Evolutionary conservation across 2,329 filamentous ascomycete genomes (phyloP), one percentile per base, ranked within the genome.

Genomic region (Aspergillus uvarum): DNA sequence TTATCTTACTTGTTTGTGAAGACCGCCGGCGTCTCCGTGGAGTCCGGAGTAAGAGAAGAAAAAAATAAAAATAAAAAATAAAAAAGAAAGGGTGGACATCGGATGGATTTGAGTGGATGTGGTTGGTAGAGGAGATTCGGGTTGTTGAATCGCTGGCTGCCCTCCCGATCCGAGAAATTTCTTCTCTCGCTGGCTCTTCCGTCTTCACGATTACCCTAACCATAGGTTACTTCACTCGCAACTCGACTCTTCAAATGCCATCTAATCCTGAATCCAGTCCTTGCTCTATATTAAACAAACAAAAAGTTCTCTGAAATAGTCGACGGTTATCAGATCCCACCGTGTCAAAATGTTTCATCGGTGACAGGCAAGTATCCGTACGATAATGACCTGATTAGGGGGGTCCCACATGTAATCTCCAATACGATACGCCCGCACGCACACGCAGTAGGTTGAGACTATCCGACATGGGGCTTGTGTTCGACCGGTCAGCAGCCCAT

Each of bases 101-200:
- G 48, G 58, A 59, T 59, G 56, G 47, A 54, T 62, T 62, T 59
- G 42, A 24, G n/a, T 51, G 51, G 22, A 48, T 60, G 54, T 64
- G 62, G 63, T 63, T 63, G 60, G 59, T 54, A 47, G 54, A 57
- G 52, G 32, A 29, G 21, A 48, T 59, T 58, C 59, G 57, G 62
- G 31, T 51, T 38, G 52, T 60, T 58, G 53, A 63, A 59, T 67
- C 60, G 63, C 65, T 65, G 60, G 62, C 31, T 64, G 54, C 62
- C 32, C 57, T 58, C 57, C 60, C 63, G 54, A 59, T 63, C 53
- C 53, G 53, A 55, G 53, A 29, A 29, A 44, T 54, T 61, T 58
- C 56, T 54, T 51, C 35, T 58, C 42, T 51, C 21, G 48, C 26
- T 29, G 26, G 7, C 26, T 54, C 22, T 51, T 14, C 26, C 21